Evolutionary conservation across 2,329 filamentous ascomycete species (phyloP), one percentile per base, ranked within the genome.

Genomic region (Colletotrichum sp.): DNA sequence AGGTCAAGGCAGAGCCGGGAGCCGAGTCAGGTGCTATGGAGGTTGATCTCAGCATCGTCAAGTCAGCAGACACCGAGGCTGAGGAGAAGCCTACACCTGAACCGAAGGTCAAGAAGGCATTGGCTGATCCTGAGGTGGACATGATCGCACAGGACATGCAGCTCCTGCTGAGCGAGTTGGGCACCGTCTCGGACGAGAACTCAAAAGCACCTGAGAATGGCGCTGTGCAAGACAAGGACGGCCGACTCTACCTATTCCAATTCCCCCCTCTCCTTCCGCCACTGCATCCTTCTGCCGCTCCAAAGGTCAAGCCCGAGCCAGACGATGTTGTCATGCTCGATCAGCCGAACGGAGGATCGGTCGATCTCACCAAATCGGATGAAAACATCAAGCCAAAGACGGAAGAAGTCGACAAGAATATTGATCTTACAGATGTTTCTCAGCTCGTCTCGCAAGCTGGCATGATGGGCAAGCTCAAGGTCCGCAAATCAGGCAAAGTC

Each of bases 171-270:
- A 83, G 82, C 78, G 87, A 89, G 71, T 80, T 88, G n/a, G 86
- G 86, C 28, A 81, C 84, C 52, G 78, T 84, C 59, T 81, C 82
- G 21, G 66, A 71, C 61, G 74, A 76, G 39, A 71, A 64, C 13
- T 76, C 74, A 14, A 76, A 76, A 26, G 79, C 81, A 24, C 65
- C 59, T 18, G 79, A 81, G 55, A 79, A 78, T 16, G 78, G 76
- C 48, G 66, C 77, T 18, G 61, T 72, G 39, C 66, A 77, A 36
- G 72, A 74, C 26, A 78, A 78, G 32, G 77, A 92, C 61, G 91
- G 92, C 26, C 87, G 90, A 48, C 82, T 93, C 68, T 93, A 92
- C 77, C 86, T 93, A 66, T 93, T 93, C 83, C 92, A 93, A 79
- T 90, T 93, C 78, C 92, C 92, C 55, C 91, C 91, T 7, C 84